phyloP scores from a whole-genome alignment of 2,329 filamentous ascomycete genomes.

The Fusarium duplospermum region DNA sequence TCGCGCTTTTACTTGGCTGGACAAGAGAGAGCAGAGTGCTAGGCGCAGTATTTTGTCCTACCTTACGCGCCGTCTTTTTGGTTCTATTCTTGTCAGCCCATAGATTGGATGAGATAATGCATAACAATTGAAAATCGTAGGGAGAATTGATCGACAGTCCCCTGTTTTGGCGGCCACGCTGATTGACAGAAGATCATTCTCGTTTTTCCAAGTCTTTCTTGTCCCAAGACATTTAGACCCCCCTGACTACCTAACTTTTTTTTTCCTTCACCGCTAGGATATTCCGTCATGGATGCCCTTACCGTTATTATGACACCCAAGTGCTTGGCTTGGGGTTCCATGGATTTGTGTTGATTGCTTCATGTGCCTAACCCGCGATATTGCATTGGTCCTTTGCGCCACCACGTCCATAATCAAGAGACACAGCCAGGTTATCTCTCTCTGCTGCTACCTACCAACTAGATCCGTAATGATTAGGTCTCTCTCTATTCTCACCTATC shows the following conservation, averaged over 20 bases:
- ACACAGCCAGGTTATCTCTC: not conserved
- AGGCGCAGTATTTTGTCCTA: not conserved
- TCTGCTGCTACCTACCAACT: not conserved
- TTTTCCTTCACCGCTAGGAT: slow-evolving; percentile 28
- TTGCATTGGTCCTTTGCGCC: slow-evolving; percentile 4
- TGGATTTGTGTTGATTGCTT: slow-evolving; percentile 2
- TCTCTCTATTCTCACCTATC: not conserved
- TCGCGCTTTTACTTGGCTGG: not conserved
- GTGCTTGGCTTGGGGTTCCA: not conserved
- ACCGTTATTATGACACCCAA: slow-evolving; percentile 26
- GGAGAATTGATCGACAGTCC: slow-evolving; percentile 26
- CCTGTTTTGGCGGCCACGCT: slow-evolving; percentile 19
- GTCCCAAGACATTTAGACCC: slow-evolving; percentile 21
- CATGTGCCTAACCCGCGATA: slow-evolving; percentile 6
- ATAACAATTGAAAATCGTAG: slow-evolving; percentile 1
- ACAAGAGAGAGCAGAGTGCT: not conserved
- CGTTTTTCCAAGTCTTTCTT: slow-evolving; percentile 15
- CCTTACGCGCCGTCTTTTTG: slow-evolving; percentile 2
- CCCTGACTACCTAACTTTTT: not conserved
- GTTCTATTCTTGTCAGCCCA: not conserved
- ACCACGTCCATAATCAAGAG: not conserved
- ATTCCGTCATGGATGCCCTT: slow-evolving; percentile 27
- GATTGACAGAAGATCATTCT: slow-evolving; percentile 28
- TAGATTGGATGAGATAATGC: not conserved
- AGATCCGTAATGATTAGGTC: not conserved